Evolutionary conservation across 441 rosid species (phyloP), one percentile per base, ranked within the genome.

Genomic region (Lepidium campestre): DNA sequence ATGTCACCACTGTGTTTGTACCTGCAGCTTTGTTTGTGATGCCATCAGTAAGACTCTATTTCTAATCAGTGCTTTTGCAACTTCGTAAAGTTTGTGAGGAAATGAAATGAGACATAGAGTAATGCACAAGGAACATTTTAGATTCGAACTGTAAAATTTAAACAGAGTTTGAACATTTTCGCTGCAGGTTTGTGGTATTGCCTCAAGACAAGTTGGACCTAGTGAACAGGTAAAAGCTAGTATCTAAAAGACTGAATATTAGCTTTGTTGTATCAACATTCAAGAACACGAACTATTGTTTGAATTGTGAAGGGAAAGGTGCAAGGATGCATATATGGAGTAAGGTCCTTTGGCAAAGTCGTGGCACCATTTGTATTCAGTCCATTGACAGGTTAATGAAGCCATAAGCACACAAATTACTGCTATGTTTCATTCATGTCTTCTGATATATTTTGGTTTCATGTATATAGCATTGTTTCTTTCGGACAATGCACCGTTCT

Each of bases 301-400:
- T 31, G 32, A 53, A 15, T 17, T 55, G 44, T 45, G 37, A 79
- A 93, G 97, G 99, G 99, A 25, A 93, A 85, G 66, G 87, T 91
- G 54, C 99, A 91, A 70, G 99, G 97, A 80, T 93, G 95, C 83
- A 79, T 93, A 62, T 85, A 88, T 49, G 86, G 97, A 61, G 74
- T 93, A 57, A 78, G 63, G 49, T 91, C 97, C 37, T 71, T 86
- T 13, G 96, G 93, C 22, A 86, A 74, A 75, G 88, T 91, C 11
- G 74, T 91, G 54, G 82, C 93, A 42, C 99, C 97, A 6, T 68
- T 93, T 40, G 80, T 86, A 27, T 89, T 85, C 41, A 93, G 96
- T 77, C 96, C 95, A 71, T 74, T 93, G 37, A 89, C 99, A 74
- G 91, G 98, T 90, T 58, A 0, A 19, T 57, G 10, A 41, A 18